These are phyloP conservation scores for Macrolepiota albuminosa DNA, from an alignment of 768 basidiomycete species.

Conservation along the genomic window DNA sequence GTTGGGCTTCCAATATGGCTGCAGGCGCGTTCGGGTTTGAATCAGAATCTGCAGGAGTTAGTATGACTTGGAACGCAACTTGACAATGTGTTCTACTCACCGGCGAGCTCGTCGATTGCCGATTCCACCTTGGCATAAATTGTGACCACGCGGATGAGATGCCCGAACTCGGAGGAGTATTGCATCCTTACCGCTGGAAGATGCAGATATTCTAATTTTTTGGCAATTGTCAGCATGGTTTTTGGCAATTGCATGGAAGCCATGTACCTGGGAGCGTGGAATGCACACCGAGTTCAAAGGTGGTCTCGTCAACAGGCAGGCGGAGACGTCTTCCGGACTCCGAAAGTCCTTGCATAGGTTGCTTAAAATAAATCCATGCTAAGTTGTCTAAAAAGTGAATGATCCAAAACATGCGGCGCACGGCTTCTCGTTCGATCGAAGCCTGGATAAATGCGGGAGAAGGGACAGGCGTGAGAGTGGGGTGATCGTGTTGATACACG, in stretches of 20 bases:
- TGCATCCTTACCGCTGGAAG: slow-evolving; percentile 55
- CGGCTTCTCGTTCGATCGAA: slow-evolving; percentile 69
- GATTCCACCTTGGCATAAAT: slow-evolving; percentile 60
- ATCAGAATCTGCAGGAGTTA: slow-evolving; percentile 20
- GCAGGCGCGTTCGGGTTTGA: slow-evolving; percentile 30
- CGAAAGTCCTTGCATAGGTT: slow-evolving; percentile 32
- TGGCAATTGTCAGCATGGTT: slow-evolving; percentile 12
- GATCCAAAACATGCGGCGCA: slow-evolving; percentile 81
- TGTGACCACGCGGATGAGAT: slow-evolving; percentile 64
- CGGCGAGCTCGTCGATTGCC: slow-evolving; percentile 45
- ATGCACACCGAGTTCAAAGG: slow-evolving; percentile 68
- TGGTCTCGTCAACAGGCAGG: slow-evolving; percentile 77
- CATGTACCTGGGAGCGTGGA: slow-evolving; percentile 47
- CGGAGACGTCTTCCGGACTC: slow-evolving; percentile 52
- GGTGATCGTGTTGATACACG: slow-evolving; percentile 59
- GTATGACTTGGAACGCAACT: background rate
- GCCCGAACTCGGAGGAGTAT: slow-evolving; percentile 70
- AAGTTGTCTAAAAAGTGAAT: slow-evolving; percentile 58
- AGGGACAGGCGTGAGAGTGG: slow-evolving; percentile 53
- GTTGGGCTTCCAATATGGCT: slow-evolving; percentile 37
- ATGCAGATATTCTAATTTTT: slow-evolving; percentile 60
- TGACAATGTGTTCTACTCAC: slow-evolving; percentile 27
- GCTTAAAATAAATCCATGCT: slow-evolving; percentile 41
- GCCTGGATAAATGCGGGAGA: slow-evolving; percentile 55
- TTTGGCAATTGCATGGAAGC: slow-evolving; percentile 2